A percentile compares a stretch with the other conserved stretches of the same genome.
Conservation (phyloP, 177 flowering plant genomes). For the Telopea speciosissima region DNA sequence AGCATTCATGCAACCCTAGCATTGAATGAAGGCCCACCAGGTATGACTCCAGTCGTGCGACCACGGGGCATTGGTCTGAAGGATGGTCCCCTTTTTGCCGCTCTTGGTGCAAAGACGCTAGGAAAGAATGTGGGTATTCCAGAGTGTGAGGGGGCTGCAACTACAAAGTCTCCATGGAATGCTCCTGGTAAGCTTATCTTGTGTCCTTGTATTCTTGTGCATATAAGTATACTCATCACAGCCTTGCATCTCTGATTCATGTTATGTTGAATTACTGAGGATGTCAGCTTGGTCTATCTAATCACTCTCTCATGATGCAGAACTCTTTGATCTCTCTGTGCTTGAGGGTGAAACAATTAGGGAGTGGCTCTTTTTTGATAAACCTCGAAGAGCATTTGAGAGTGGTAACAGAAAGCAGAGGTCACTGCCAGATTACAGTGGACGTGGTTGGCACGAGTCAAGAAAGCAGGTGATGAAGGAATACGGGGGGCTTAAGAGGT, state of each 20-base stretch:
- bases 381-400: constrained; percentile 98
- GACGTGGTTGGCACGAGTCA: constrained; percentile 99
- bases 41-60: constrained; percentile 84
- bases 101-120: constrained; percentile 76
- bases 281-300: neutral
- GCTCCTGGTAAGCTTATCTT: constrained; percentile 67
- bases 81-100: constrained; percentile 88
- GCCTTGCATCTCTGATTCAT: neutral
- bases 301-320: constrained; percentile 40
- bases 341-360: constrained; percentile 85
- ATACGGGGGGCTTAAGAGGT: constrained; percentile 85
- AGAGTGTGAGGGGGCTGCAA: constrained; percentile 98
- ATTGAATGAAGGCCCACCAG: constrained; percentile 84
- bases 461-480: constrained; percentile 95
- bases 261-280: neutral
- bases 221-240: neutral
- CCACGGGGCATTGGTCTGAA: constrained; percentile 96
- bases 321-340: constrained; percentile 80
- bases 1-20: constrained; percentile 77
- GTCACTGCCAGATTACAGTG: constrained; percentile 92
- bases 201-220: neutral
- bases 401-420: constrained; percentile 98
- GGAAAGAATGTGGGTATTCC: constrained; percentile 98
- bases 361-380: constrained; percentile 99
- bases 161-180: constrained; percentile 98